These are phyloP conservation scores for Colletotrichum cuscutae DNA, from an alignment of 2,329 filamentous ascomycete species.

Conservation along the genomic window DNA sequence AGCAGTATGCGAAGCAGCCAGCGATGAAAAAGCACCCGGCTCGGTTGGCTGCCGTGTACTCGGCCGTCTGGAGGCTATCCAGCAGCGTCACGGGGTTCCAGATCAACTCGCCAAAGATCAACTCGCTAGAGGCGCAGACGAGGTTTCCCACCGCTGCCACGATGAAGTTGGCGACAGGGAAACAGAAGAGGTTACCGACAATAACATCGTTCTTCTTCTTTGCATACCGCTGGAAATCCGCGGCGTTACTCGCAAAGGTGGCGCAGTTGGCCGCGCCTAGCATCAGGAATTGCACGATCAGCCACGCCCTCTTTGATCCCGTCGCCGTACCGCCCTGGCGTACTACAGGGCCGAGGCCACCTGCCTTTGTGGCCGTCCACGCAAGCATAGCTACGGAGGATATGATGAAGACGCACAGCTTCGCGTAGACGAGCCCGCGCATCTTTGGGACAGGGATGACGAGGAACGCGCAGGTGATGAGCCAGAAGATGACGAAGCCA, in stretches of 20 bases:
- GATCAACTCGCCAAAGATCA: slow-evolving; percentile 37
- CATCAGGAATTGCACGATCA: slow-evolving; percentile 49
- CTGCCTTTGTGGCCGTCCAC: slow-evolving; percentile 78
- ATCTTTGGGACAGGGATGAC: slow-evolving; percentile 44
- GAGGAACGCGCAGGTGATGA: slow-evolving; percentile 51
- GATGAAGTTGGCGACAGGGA: slow-evolving; percentile 50
- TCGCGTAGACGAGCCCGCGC: slow-evolving; percentile 35
- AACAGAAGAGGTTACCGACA: slow-evolving; percentile 51
- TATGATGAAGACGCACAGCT: slow-evolving; percentile 48
- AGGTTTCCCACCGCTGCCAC: slow-evolving; percentile 51
- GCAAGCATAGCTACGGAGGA: slow-evolving; percentile 50
- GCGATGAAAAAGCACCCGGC: slow-evolving; percentile 53
- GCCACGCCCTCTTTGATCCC: slow-evolving; percentile 48
- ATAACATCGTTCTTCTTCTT: slow-evolving; percentile 51
- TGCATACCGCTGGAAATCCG: slow-evolving; percentile 56
- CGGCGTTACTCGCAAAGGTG: slow-evolving; percentile 52
- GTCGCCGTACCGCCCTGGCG: slow-evolving; percentile 70
- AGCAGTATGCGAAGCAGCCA: slow-evolving; percentile 52
- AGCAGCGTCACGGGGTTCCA: slow-evolving; percentile 44
- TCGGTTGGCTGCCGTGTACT: slow-evolving; percentile 47
- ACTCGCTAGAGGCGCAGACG: slow-evolving; percentile 45
- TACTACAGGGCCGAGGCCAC: slow-evolving; percentile 72
- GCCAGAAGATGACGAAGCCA: slow-evolving; percentile 52
- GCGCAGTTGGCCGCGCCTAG: slow-evolving; percentile 47
- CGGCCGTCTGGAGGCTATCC: slow-evolving; percentile 45